phyloP scores from a whole-genome alignment of 352 stramenopile genomes.

The Stephanocyclus meneghinianus region DNA sequence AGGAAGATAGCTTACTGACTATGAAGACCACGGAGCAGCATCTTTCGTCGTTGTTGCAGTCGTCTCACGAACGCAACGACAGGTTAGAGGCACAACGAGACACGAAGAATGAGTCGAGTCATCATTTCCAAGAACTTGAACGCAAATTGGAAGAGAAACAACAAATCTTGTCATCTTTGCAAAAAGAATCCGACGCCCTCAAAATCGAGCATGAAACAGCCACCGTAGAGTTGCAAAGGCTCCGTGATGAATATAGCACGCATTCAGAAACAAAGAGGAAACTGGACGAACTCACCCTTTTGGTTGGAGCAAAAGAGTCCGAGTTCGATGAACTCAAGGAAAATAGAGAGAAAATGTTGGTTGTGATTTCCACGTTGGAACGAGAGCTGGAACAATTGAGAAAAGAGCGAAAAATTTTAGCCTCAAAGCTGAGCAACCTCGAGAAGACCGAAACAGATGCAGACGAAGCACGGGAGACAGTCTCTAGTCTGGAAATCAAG shows the following conservation, averaged over 20 bases:
- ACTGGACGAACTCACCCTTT: conserved; percentile 6
- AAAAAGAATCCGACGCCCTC: conserved; percentile 11
- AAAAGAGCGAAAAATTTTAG: not conserved
- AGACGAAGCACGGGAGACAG: not conserved
- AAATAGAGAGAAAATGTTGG: conserved; percentile 20
- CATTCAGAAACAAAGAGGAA: conserved; percentile 13
- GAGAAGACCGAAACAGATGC: conserved; percentile 4
- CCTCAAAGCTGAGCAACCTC: not conserved
- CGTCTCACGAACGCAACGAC: conserved; percentile 18
- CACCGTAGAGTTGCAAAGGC: not conserved
- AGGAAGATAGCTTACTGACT: conserved; percentile 28
- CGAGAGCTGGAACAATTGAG: conserved; percentile 20
- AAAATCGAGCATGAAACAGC: not conserved
- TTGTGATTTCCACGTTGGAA: conserved; percentile 1
- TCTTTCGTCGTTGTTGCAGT: conserved; percentile 12
- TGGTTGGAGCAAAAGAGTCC: conserved; percentile 25
- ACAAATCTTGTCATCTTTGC: not conserved
- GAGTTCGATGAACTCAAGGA: conserved; percentile 16
- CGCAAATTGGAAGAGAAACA: conserved; percentile 21
- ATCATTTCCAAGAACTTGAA: conserved; percentile 1
- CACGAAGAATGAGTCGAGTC: conserved; percentile 3
- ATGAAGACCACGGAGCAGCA: conserved; percentile 34
- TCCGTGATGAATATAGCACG: conserved; percentile 7
- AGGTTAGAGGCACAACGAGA: conserved; percentile 20
- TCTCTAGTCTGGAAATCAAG: not conserved